phyloP scores from a whole-genome alignment of 805 yeast genomes.

The Geotrichum ghanense region DNA sequence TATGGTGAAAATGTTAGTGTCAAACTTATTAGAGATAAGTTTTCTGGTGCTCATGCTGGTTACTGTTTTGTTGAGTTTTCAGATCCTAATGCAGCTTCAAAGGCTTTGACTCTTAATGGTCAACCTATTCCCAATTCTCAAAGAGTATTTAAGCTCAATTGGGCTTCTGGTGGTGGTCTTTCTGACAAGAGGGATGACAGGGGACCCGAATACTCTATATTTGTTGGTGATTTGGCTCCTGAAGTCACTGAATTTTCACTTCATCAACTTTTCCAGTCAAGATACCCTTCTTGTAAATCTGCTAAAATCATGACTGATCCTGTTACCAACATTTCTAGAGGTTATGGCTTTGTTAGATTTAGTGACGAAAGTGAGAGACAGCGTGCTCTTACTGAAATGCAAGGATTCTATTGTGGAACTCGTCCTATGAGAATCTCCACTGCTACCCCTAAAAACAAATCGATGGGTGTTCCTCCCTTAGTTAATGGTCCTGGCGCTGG shows the following conservation, averaged over 20 bases:
- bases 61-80: slow-evolving; percentile 78
- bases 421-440: slow-evolving; percentile 70
- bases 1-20: slow-evolving; percentile 56
- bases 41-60: slow-evolving; percentile 43
- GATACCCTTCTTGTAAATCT: slow-evolving; percentile 62
- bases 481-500: slow-evolving; percentile 3
- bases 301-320: slow-evolving; percentile 74
- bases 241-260: slow-evolving; percentile 59
- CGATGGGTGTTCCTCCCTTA: slow-evolving; percentile 4
- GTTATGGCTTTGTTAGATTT: slow-evolving; percentile 86
- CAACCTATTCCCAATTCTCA: slow-evolving; percentile 51
- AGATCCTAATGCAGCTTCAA: slow-evolving; percentile 44
- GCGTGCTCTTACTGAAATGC: slow-evolving; percentile 69
- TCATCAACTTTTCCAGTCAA: slow-evolving; percentile 52
- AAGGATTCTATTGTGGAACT: slow-evolving; percentile 59
- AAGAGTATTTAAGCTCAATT: slow-evolving; percentile 56
- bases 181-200: slow-evolving; percentile 22
- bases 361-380: slow-evolving; percentile 53
- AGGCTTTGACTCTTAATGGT: slow-evolving; percentile 61
- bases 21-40: slow-evolving; percentile 62
- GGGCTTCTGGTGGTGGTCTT: slow-evolving; percentile 55
- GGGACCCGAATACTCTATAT: slow-evolving; percentile 49
- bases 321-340: slow-evolving; percentile 57
- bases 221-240: slow-evolving; percentile 76
- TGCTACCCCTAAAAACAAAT: slow-evolving; percentile 43